These are phyloP conservation scores for Graphiopsis chlorocephala DNA, from an alignment of 2,329 filamentous ascomycete genomes.

Conservation along the genomic window DNA sequence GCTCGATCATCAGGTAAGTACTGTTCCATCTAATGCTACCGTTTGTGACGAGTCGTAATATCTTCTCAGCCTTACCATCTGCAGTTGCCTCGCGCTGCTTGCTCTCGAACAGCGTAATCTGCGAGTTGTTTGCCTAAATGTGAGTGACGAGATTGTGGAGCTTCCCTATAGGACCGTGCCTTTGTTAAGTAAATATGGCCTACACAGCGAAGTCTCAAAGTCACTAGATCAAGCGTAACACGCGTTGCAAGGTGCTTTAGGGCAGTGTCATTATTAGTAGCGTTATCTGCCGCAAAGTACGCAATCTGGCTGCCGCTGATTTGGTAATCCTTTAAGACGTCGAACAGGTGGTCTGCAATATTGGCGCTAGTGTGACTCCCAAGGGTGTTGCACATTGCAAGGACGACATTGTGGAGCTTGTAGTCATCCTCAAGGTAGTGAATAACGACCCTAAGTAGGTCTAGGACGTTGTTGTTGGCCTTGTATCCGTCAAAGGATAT, in stretches of 20 bases:
- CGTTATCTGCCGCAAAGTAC: constrained; percentile 24
- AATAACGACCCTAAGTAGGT: not conserved
- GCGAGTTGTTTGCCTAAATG: too few species aligned
- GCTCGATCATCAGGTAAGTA: too few species aligned
- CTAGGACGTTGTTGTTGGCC: not conserved
- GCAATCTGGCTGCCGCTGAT: constrained; percentile 12
- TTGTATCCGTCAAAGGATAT: too few species aligned
- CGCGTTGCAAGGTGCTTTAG: not conserved
- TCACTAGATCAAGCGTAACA: constrained; percentile 8
- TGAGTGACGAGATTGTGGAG: too few species aligned
- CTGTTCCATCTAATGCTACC: not conserved
- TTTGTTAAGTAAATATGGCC: constrained; percentile 1
- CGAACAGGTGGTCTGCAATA: not conserved
- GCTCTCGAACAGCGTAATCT: not conserved
- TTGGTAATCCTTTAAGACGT: not conserved
- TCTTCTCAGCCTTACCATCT: not conserved
- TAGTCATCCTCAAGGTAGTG: not conserved
- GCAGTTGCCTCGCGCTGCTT: not conserved
- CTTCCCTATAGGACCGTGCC: not conserved
- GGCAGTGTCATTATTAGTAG: constrained; percentile 19
- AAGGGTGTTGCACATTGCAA: not conserved
- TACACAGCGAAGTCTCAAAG: too few species aligned
- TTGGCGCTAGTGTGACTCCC: not conserved
- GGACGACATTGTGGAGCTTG: not conserved
- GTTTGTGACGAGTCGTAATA: not conserved